These are phyloP conservation scores for Naganishia vaughanmartiniae DNA, from an alignment of 768 basidiomycete species.

Conservation along the genomic window DNA sequence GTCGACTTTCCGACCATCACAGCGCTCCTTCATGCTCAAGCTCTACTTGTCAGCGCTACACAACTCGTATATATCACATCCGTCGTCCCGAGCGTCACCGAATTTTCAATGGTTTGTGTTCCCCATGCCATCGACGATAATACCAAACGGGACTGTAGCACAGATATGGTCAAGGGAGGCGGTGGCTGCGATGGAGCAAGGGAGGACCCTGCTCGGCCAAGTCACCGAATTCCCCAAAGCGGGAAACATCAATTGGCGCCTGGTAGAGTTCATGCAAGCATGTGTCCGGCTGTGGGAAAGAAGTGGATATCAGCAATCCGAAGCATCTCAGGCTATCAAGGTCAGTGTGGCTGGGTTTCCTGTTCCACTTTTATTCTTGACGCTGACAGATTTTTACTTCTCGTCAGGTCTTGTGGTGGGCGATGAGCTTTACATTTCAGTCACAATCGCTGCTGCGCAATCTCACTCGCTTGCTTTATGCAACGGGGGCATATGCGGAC, in stretches of 20 bases:
- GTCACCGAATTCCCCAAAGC: constrained; percentile 77
- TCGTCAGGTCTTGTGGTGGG: constrained; percentile 82
- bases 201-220: constrained; percentile 65
- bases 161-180: constrained; percentile 64
- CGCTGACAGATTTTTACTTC: neutral
- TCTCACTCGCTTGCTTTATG: constrained; percentile 72
- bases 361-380: neutral
- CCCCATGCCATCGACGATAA: constrained; percentile 26
- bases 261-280: constrained; percentile 78
- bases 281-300: constrained; percentile 80
- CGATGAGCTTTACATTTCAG: constrained; percentile 88
- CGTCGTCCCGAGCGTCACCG: constrained; percentile 30
- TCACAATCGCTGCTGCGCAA: constrained; percentile 80
- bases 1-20: constrained; percentile 69
- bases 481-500: constrained; percentile 49
- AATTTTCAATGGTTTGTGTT: constrained; percentile 31
- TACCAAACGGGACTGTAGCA: constrained; percentile 12
- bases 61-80: constrained; percentile 33
- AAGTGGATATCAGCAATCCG: constrained; percentile 63
- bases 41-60: constrained; percentile 74
- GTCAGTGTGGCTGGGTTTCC: constrained; percentile 12
- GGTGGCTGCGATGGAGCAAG: constrained; percentile 67
- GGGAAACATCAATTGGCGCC: constrained; percentile 70
- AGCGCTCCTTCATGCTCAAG: constrained; percentile 67
- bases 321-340: constrained; percentile 72